Conservation (phyloP, 768 basidiomycete species). For the Lactifluus echinatus region DNA sequence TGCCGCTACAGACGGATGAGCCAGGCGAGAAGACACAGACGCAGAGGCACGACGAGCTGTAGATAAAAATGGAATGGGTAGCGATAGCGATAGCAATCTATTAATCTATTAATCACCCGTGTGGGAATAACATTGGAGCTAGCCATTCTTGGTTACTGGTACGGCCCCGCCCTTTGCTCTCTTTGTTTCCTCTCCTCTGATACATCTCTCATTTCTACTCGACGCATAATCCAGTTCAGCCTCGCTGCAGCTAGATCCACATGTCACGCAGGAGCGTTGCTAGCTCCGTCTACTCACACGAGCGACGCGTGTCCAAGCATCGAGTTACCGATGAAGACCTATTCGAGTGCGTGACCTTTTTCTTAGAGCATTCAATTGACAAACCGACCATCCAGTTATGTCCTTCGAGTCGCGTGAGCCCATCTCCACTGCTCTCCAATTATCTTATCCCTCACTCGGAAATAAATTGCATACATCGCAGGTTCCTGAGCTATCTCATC, state of each 20-base stretch:
- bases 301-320: slow-evolving; percentile 66
- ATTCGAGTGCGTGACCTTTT: slow-evolving; percentile 57
- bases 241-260: no score
- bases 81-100: no score
- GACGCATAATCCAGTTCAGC: no score
- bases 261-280: slow-evolving; percentile 74
- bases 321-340: slow-evolving; percentile 79
- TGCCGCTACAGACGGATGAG: slow-evolving; percentile 7
- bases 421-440: no score
- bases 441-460: no score
- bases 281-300: slow-evolving; percentile 40
- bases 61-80: neutral
- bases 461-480: no score
- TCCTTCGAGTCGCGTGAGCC: slow-evolving; percentile 76
- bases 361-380: slow-evolving; percentile 14
- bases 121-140: slow-evolving; percentile 1
- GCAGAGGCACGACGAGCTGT: slow-evolving; percentile 15
- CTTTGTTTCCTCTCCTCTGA: neutral
- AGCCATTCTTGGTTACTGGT: neutral
- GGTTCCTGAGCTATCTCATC: slow-evolving; percentile 64
- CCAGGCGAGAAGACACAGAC: neutral
- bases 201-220: no score
- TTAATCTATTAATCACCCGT: no score
- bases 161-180: neutral
- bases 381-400: slow-evolving; percentile 46